phyloP scores from a whole-genome alignment of 805 yeast genomes.

The Yamadazyma laniorum region DNA sequence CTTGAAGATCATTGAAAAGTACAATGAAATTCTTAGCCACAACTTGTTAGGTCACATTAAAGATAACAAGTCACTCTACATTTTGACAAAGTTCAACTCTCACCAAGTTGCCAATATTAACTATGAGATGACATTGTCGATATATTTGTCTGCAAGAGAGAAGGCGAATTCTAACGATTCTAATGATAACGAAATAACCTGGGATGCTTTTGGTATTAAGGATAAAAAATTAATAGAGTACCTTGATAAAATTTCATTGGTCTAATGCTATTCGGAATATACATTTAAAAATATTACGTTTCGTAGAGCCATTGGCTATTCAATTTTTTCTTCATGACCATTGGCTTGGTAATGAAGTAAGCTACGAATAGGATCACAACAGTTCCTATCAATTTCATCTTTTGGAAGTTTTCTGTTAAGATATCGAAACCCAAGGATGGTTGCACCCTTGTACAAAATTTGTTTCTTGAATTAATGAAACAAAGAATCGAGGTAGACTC shows the following conservation, averaged over 20 bases:
- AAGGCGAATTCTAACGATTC: constrained; percentile 4
- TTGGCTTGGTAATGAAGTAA: constrained; percentile 53
- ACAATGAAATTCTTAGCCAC: constrained; percentile 18
- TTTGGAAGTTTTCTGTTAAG: constrained; percentile 66
- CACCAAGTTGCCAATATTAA: constrained; percentile 35
- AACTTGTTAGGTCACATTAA: constrained; percentile 12
- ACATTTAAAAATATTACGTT: background rate
- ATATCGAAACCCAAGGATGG: constrained; percentile 86
- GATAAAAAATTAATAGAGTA: constrained; percentile 12
- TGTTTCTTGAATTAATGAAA: constrained; percentile 54
- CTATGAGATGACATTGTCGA: constrained; percentile 41
- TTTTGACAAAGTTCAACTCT: constrained; percentile 33
- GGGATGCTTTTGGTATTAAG: constrained; percentile 32
- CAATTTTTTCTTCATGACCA: constrained; percentile 53
- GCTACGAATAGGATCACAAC: constrained; percentile 49
- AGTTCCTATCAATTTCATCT: constrained; percentile 58
- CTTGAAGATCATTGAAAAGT: constrained; percentile 24
- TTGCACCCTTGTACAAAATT: constrained; percentile 72
- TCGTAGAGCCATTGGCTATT: constrained; percentile 51
- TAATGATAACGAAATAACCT: constrained; percentile 15
- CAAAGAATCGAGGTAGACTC: constrained; percentile 82
- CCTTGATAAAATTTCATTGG: constrained; percentile 10
- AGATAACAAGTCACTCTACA: constrained; percentile 25
- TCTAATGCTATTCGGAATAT: constrained; percentile 5
- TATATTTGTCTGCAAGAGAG: constrained; percentile 22